Evolutionary conservation across 2,329 filamentous ascomycete genomes (phyloP), one percentile per base, ranked within the genome.

Genomic region (Cryphonectria parasitica): DNA sequence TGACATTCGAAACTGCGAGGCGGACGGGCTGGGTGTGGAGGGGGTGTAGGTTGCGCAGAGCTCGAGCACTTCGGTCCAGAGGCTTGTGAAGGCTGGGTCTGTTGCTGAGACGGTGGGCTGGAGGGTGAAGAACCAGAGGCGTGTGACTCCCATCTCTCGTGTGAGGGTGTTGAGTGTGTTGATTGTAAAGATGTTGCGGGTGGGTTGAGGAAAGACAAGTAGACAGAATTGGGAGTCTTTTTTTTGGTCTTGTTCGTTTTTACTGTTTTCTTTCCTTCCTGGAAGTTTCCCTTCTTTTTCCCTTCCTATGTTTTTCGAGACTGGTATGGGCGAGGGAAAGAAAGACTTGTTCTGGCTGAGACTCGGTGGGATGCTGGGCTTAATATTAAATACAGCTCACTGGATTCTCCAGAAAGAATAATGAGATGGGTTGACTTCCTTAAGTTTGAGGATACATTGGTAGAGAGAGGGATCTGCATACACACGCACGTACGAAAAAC

Each of bases 91-190:
- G 66, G 69, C 66, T 28, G 71, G 66, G 69, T 72, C 69, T 56
- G 45, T 60, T 15, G 56, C 60, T 13, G 66, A 61, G 66, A 39
- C 36, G 69, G 56, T 45, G 31, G 69, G 69, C 7, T 60, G 58
- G 39, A 72, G 56, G 58, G 69, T 71, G 69, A 72, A 72, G 69
- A 72, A 72, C 71, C 71, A 72, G 8, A 72, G 66, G 45, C 71
- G 70, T 45, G 66, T 71, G 71, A 72, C 69, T 36, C 69, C 71
- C 71, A 72, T 72, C 3, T 19, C 22, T 56, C 28, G 54, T 31
- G 31, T 45, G 17, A 39, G 31, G 5, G 62, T 1, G 6, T 54
- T 54, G 49, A 8, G 28, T n/a, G 17, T n/a, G 11, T 25, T 45
- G 25, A 28, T 52, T 19, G 10, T 54, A 25, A n/a, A n/a, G 15